A percentile compares a stretch with the other conserved stretches of the same genome.
phyloP scores from a whole-genome alignment of 176 grass and related monocot species.

The Lolium perenne region DNA sequence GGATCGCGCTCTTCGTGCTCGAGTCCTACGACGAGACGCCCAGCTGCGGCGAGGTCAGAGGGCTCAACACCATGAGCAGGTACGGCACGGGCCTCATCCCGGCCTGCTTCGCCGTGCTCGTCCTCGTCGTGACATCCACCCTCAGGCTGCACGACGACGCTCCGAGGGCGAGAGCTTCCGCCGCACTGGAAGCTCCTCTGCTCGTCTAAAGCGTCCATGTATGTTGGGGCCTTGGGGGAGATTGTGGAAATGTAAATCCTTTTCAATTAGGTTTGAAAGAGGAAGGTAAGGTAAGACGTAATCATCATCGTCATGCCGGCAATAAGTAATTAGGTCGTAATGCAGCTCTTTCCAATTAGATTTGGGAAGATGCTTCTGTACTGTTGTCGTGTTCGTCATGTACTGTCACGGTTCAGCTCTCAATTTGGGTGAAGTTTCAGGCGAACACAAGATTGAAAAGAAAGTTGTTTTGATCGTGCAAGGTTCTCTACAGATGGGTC shows the following conservation, averaged over 20 bases:
- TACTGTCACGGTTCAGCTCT: not conserved
- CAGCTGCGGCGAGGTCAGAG: slow-evolving; percentile 48
- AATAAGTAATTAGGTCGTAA: not conserved
- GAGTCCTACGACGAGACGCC: slow-evolving; percentile 58
- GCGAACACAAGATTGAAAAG: not conserved
- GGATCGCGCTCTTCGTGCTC: slow-evolving; percentile 66
- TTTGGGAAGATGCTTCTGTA: slow-evolving; percentile 33
- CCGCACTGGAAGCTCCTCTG: slow-evolving; percentile 50
- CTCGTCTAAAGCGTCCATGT: slow-evolving; percentile 41
- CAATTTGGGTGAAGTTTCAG: slow-evolving; percentile 2
- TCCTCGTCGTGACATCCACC: slow-evolving; percentile 46
- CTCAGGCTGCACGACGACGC: slow-evolving; percentile 37
- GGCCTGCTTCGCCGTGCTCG: slow-evolving; percentile 50
- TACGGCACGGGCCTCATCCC: slow-evolving; percentile 60
- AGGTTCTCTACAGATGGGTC: slow-evolving; percentile 21
- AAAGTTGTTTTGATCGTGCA: not conserved
- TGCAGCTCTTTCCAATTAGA: slow-evolving; percentile 42
- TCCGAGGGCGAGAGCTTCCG: not conserved
- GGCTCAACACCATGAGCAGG: slow-evolving; percentile 55
- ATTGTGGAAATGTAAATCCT: not conserved
- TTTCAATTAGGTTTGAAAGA: slow-evolving; percentile 47
- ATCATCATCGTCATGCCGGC: not conserved
- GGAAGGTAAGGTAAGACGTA: not conserved
- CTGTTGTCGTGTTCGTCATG: not conserved
- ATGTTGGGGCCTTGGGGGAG: not conserved